Percentiles rank a stretch among this genome's conserved stretches.
Conservation (phyloP, 768 basidiomycete species). For the Naganishia vaughanmartiniae region DNA sequence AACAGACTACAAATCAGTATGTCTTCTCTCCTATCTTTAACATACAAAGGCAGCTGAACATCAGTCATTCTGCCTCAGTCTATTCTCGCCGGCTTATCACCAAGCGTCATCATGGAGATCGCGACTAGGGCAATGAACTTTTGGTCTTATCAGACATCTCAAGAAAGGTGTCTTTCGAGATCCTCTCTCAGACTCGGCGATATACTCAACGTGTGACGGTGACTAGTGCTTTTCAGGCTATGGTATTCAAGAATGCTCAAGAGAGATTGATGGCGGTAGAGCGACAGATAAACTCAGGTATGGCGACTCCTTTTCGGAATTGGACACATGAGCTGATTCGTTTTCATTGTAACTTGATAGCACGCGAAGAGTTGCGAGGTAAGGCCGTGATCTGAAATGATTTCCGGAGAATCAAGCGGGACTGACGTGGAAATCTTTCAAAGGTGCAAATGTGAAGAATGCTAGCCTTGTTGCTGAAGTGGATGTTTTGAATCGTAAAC, state of each 20-base stretch:
- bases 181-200: neutral
- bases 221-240: slow-evolving; percentile 31
- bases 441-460: slow-evolving; percentile 26
- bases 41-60: neutral
- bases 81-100: slow-evolving; percentile 40
- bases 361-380: slow-evolving; percentile 30
- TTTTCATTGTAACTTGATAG: neutral
- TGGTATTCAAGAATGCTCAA: slow-evolving; percentile 32
- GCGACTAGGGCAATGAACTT: slow-evolving; percentile 38
- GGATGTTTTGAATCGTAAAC: slow-evolving; percentile 15
- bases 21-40: neutral
- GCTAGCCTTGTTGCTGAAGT: slow-evolving; percentile 24
- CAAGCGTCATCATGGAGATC: slow-evolving; percentile 39
- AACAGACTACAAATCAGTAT: slow-evolving; percentile 38
- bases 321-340: neutral
- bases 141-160: slow-evolving; percentile 42
- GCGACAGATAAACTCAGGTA: slow-evolving; percentile 30
- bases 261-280: slow-evolving; percentile 31
- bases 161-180: slow-evolving; percentile 36
- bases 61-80: slow-evolving; percentile 25
- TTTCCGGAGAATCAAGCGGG: neutral
- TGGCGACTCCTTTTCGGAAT: neutral
- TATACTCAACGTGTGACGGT: too few relatives aligned
- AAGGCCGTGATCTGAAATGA: slow-evolving; percentile 1
- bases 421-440: neutral